These are phyloP conservation scores for Solanum medicagineum DNA, from an alignment of 257 asterid genomes.

Conservation along the genomic window DNA sequence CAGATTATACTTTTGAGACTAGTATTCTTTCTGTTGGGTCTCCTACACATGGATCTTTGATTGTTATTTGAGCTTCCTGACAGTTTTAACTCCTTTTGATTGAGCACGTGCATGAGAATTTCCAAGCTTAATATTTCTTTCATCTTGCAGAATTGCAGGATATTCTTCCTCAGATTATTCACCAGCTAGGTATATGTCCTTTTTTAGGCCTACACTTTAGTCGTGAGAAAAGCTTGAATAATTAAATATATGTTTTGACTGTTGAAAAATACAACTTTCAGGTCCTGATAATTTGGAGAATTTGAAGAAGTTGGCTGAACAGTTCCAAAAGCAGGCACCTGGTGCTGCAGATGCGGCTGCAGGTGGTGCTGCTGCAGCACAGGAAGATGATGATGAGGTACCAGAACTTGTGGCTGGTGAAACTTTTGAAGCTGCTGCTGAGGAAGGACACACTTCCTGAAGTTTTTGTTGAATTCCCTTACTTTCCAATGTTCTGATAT, in stretches of 20 bases:
- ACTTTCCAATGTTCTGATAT: slow-evolving; percentile 13
- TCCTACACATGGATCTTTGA: background rate
- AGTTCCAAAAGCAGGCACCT: slow-evolving; percentile 65
- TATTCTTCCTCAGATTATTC: slow-evolving; percentile 37
- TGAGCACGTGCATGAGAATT: background rate
- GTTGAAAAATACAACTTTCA: background rate
- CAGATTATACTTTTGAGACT: background rate
- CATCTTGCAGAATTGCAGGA: slow-evolving; percentile 44
- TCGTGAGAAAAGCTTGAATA: background rate
- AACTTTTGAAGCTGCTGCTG: slow-evolving; percentile 70
- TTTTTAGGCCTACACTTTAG: background rate
- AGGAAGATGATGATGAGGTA: slow-evolving; percentile 59
- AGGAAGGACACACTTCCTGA: slow-evolving; percentile 41
- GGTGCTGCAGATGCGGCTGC: slow-evolving; percentile 15
- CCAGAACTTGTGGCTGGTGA: slow-evolving; percentile 68
- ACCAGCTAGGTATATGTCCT: slow-evolving; percentile 24
- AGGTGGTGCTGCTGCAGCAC: slow-evolving; percentile 4
- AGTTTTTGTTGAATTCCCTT: slow-evolving; percentile 12
- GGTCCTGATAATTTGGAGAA: slow-evolving; percentile 83
- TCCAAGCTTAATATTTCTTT: background rate
- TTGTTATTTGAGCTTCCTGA: background rate
- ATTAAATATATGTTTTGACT: too few relatives aligned
- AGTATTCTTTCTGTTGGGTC: background rate
- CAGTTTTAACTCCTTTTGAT: background rate
- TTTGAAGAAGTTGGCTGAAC: slow-evolving; percentile 70